Conservation (phyloP, 345 rosid species). For the Diplotaxis tenuifolia region DNA sequence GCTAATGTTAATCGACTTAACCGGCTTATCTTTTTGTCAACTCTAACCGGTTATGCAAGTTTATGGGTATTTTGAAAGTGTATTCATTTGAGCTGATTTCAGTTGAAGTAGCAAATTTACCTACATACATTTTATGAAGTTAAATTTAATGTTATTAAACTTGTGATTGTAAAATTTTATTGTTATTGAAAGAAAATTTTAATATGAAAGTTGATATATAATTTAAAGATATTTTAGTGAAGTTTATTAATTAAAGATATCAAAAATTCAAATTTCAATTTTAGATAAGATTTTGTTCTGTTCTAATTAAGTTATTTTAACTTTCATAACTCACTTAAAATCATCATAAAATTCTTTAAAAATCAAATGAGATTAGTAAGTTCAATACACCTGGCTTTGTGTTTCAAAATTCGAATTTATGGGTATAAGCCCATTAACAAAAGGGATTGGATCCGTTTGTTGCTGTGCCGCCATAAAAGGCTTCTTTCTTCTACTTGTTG, state of each 20-base stretch:
- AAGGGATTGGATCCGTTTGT: slow-evolving; percentile 6
- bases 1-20: background rate
- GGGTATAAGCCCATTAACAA: background rate
- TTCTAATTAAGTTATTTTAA: background rate
- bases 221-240: background rate
- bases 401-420: background rate
- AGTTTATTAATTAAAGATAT: background rate
- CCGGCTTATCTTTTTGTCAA: background rate
- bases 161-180: no score
- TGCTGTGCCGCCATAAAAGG: slow-evolving; percentile 14
- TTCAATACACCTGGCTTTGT: background rate
- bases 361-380: background rate
- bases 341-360: background rate
- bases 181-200: no score
- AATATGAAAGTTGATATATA: no score
- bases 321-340: background rate
- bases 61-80: background rate
- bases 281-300: background rate
- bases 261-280: background rate
- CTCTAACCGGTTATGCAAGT: background rate
- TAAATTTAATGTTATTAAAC: background rate
- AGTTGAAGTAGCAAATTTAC: background rate
- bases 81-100: background rate
- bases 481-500: background rate
- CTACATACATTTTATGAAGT: background rate